Evolutionary conservation across 495 filamentous ascomycete genomes (phyloP), one percentile per base, ranked within the genome.

Genomic region (Clohesyomyces aquaticus): DNA sequence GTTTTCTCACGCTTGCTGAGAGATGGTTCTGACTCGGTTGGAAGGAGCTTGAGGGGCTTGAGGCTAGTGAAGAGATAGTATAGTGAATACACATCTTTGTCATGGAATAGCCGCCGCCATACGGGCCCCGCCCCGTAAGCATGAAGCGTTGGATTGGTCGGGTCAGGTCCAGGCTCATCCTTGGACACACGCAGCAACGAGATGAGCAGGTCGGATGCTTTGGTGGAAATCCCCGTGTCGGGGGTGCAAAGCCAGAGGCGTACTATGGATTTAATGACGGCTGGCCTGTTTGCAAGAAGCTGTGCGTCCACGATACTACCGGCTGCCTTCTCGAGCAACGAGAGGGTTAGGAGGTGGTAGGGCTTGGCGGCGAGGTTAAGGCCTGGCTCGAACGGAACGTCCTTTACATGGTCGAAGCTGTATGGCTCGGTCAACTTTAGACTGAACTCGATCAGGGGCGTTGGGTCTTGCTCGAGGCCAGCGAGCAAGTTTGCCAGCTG

Each of bases 161-260:
- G 38, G 48, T 59, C 49, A 6, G 69, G 54, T 21, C 69, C 68
- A 47, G 16, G 67, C 77, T 35, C 78, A 75, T 38, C 78, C 74
- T 55, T 81, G 70, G 93, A 90, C 21, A 88, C 79, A 61, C 87
- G 82, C 27, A 96, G 74, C 2, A 96, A 77, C 45, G 85, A 82
- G 47, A 84, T 83, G n/a, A 96, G 73, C 2, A 89, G 79, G 56
- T 81, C 79, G 14, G 81, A 78, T 0, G 86, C 89, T 46, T 83
- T 85, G 58, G 88, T 83, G 4, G 89, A 87, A n/a, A 94, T 86
- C 43, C 87, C 88, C 1, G 89, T 86, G 18, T 87, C 82, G 2
- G 82, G 76, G 0, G 87, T 85, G 55, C 82, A 86, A 0, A 96
- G 82, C 90, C 90, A 96, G 35, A 87, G 74, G 46, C 80, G 78